Evolutionary conservation across 208 protist genomes (phyloP).

Genomic region (Leishmania tarentolae): DNA sequence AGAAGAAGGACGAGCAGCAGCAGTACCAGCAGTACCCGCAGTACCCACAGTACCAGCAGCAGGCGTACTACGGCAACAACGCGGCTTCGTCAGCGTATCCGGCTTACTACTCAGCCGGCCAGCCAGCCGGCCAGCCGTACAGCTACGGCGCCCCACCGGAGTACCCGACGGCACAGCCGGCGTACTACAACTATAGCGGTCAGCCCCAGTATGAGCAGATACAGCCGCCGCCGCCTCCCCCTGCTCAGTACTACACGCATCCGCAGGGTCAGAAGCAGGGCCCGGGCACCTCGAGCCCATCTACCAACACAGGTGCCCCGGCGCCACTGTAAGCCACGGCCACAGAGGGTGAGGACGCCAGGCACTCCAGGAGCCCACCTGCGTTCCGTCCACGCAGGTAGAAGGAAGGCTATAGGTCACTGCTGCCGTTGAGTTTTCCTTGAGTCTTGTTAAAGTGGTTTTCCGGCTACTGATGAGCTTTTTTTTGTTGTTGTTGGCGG

Average conservation of each 20-base stretch:
- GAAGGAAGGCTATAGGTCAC: background rate
- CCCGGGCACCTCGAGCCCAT: background rate
- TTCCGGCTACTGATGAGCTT: background rate
- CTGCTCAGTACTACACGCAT: constrained; percentile 9
- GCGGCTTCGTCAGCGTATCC: background rate
- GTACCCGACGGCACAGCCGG: constrained; percentile 29
- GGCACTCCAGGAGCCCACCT: background rate
- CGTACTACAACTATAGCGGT: constrained; percentile 37
- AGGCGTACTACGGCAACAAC: constrained; percentile 13
- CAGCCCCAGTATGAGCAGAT: constrained; percentile 8
- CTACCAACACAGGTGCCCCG: background rate
- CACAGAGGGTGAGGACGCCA: background rate
- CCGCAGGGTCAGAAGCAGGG: background rate
- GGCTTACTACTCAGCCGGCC: constrained; percentile 7
- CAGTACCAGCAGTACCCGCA: constrained; percentile 12
- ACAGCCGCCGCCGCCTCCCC: background rate
- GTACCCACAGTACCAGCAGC: background rate
- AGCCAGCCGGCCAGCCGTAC: background rate
- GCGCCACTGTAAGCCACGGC: constrained; percentile 1
- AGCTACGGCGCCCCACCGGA: constrained; percentile 28
- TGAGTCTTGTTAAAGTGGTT: background rate
- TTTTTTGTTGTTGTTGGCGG: background rate
- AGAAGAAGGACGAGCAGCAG: constrained; percentile 5
- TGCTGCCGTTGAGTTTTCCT: background rate
- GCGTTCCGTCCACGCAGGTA: background rate